Conservation (phyloP, 306 rosid genomes). For the Fragaria vesca region DNA sequence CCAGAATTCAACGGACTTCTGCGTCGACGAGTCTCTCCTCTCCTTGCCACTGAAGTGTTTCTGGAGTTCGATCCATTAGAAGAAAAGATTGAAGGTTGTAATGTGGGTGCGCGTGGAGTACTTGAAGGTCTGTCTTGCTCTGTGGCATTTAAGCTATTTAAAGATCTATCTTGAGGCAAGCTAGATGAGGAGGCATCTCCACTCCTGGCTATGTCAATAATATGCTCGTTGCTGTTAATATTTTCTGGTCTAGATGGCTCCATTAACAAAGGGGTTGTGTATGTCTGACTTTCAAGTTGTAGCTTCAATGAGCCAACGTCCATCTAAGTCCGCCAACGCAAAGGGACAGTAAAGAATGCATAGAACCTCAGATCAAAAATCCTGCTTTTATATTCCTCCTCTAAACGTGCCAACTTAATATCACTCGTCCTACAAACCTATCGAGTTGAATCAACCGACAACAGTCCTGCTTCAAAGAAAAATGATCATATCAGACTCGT, state of each 20-base stretch:
- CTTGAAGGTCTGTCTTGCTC: slow-evolving; percentile 47
- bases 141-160: slow-evolving; percentile 36
- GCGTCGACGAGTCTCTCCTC: slow-evolving; percentile 72
- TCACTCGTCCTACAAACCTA: slow-evolving; percentile 15
- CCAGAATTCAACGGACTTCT: slow-evolving; percentile 93
- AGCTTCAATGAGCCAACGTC: slow-evolving; percentile 50
- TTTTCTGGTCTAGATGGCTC: slow-evolving; percentile 44
- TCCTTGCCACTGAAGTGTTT: slow-evolving; percentile 55
- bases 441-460: slow-evolving; percentile 19
- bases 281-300: slow-evolving; percentile 44
- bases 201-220: slow-evolving; percentile 58
- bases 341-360: slow-evolving; percentile 34
- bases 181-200: slow-evolving; percentile 51
- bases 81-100: slow-evolving; percentile 44
- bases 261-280: slow-evolving; percentile 53
- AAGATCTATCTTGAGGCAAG: slow-evolving; percentile 51
- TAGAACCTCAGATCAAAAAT: slow-evolving; percentile 25
- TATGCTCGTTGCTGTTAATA: slow-evolving; percentile 39
- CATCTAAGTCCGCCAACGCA: slow-evolving; percentile 57
- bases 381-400: slow-evolving; percentile 20
- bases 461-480: slow-evolving; percentile 34
- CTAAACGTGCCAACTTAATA: slow-evolving; percentile 23
- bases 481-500: not conserved
- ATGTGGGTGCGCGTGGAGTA: slow-evolving; percentile 29
- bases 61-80: slow-evolving; percentile 60